Conservation (phyloP, 1,139 yeast species). For the Saccharomyces hybrid region DNA sequence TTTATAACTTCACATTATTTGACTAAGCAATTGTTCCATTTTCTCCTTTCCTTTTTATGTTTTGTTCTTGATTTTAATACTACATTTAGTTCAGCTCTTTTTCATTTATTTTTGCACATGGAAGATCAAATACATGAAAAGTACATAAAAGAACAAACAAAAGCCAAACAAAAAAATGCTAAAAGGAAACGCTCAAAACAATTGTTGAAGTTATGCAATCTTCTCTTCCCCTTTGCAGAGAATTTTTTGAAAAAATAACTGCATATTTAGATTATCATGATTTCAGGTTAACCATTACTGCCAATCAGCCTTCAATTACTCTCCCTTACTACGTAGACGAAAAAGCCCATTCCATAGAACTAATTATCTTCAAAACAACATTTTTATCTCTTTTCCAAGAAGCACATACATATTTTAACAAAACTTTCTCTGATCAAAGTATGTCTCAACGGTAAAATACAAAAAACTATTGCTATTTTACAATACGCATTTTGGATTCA, state of each 20-base stretch:
- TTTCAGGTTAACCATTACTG: slow-evolving; percentile 19
- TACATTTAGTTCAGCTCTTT: background rate
- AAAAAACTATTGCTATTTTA: background rate
- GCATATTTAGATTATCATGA: slow-evolving; percentile 1
- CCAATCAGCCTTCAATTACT: slow-evolving; percentile 17
- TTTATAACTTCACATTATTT: too few species aligned
- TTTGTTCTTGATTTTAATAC: background rate
- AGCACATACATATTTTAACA: slow-evolving; percentile 23
- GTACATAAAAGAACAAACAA: background rate
- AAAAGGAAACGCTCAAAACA: background rate
- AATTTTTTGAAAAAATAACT: slow-evolving; percentile 11
- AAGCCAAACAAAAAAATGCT: background rate
- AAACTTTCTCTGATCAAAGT: slow-evolving; percentile 6
- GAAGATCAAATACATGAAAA: background rate
- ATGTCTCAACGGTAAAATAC: slow-evolving; percentile 6
- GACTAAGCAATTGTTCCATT: background rate
- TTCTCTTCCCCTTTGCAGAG: slow-evolving; percentile 9
- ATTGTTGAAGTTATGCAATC: background rate
- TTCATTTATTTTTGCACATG: background rate
- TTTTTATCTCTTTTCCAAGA: slow-evolving; percentile 26
- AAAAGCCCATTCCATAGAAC: slow-evolving; percentile 19
- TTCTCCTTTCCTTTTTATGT: background rate
- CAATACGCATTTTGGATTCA: background rate
- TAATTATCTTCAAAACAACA: slow-evolving; percentile 30
- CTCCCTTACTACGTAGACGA: slow-evolving; percentile 15